Evolutionary conservation across 257 asterid species (phyloP), one percentile per base, ranked within the genome.

Genomic region (Eucommia ulmoides): DNA sequence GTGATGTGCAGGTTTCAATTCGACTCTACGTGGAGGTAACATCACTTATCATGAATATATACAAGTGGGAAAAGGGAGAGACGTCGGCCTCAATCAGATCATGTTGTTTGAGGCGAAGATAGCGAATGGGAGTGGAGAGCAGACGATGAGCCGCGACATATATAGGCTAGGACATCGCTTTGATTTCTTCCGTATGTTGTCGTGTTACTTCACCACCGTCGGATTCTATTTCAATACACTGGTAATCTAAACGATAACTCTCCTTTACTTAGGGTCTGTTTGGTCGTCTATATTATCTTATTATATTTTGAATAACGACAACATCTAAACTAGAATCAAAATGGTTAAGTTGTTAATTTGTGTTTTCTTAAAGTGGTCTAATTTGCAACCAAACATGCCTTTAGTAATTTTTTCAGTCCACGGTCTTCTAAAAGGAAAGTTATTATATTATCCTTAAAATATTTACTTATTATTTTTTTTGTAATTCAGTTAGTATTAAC

Each of bases 41-140:
- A 95, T 86, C 18, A 86, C 96, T 25, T 95, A 91, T 72, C 99
- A 91, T 60, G 99, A 91, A 48, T 91, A 91, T 69, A 91, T 86
- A 53, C 99, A 91, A 79, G 99, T 91, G 57, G 99, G 99, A 24
- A 91, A 91, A 79, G 96, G 96, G 64, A 79, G 96, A 69, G 99
- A 91, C 62, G 96, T 91, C 9, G 96, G 99, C 38, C 99, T 91
- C 61, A 91, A 91, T 75, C 99, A 91, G 60, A 91, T 91, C 44
- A 86, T 96, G 54, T 70, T 86, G 18, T 91, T 91, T 64, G 99
- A 91, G 74, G 99, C 99, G 2, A 91, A 91, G 69, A 83, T 91
- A 51, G 99, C 95, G 17, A 83, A 83, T 64, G 99, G 99, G 35
- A 91, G 86, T 57, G 99, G 99, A 52, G 99, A 91, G 62, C 99